Conservation (phyloP, 1,139 yeast species). For the Protomyces pachydermus region DNA sequence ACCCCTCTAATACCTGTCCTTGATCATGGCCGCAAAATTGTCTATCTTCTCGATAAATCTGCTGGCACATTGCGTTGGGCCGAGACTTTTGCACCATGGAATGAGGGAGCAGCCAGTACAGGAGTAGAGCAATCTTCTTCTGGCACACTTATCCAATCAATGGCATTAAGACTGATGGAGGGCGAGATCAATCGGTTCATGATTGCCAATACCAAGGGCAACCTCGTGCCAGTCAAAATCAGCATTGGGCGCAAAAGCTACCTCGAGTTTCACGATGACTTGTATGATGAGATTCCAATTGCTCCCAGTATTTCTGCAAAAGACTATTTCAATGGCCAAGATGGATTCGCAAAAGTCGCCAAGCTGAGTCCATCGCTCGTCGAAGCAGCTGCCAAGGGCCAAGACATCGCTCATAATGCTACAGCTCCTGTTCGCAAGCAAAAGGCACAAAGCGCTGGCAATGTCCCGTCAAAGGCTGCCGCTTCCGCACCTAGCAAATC, state of each 20-base stretch:
- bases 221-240: conserved; percentile 15
- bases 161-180: conserved; percentile 18
- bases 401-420: conserved; percentile 1
- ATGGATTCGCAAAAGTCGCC: conserved; percentile 8
- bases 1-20: conserved; percentile 17
- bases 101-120: conserved; percentile 24
- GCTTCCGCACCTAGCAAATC: neutral
- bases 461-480: neutral
- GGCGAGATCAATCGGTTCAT: conserved; percentile 22
- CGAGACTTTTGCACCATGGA: conserved; percentile 17
- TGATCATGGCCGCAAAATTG: conserved; percentile 11
- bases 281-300: conserved; percentile 8
- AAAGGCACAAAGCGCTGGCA: neutral
- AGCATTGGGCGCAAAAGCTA: conserved; percentile 23
- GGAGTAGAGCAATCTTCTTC: conserved; percentile 16
- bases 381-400: conserved; percentile 2
- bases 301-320: neutral
- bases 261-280: conserved; percentile 19
- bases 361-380: conserved; percentile 11
- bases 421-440: neutral
- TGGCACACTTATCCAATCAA: conserved; percentile 9
- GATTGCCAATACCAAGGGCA: conserved; percentile 24
- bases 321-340: conserved; percentile 4
- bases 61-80: conserved; percentile 22
- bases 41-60: conserved; percentile 21